A percentile compares a stretch with the other conserved stretches of the same genome.
These are phyloP conservation scores for Saccharomyces kudriavzevii DNA, from an alignment of 805 yeast species.

Conservation along the genomic window DNA sequence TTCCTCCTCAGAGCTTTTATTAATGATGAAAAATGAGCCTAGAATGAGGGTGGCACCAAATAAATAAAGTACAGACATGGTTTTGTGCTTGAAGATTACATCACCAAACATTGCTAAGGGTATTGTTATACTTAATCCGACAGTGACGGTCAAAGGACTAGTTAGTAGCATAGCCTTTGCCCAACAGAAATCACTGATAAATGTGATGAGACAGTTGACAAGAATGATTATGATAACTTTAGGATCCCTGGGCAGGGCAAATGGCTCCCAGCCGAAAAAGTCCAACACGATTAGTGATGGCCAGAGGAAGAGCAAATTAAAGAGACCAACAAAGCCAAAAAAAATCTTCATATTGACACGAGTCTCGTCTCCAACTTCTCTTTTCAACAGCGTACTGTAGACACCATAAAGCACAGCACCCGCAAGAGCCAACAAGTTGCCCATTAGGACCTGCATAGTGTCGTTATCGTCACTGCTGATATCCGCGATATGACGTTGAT, in stretches of 20 bases:
- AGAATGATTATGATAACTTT: constrained; percentile 47
- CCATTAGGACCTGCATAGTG: constrained; percentile 39
- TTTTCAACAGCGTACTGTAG: constrained; percentile 77
- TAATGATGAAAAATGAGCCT: constrained; percentile 74
- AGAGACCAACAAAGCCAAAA: constrained; percentile 91
- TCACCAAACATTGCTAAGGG: constrained; percentile 95
- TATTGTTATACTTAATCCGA: constrained; percentile 86
- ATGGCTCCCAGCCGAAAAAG: constrained; percentile 53
- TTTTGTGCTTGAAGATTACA: constrained; percentile 57
- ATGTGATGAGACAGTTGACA: constrained; percentile 67
- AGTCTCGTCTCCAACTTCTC: constrained; percentile 63
- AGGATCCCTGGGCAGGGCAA: constrained; percentile 57
- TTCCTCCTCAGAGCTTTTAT: constrained; percentile 68
- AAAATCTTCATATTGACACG: constrained; percentile 77
- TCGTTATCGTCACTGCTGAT: constrained; percentile 22
- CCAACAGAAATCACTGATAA: constrained; percentile 90
- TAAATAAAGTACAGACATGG: constrained; percentile 53
- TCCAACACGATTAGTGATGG: constrained; percentile 68
- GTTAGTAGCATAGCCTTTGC: constrained; percentile 90
- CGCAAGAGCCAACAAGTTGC: constrained; percentile 69
- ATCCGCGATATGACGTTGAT: constrained; percentile 8
- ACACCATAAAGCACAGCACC: constrained; percentile 90
- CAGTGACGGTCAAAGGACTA: constrained; percentile 90
- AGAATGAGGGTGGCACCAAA: constrained; percentile 78
- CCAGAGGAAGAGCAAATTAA: constrained; percentile 70